Conservation (phyloP, 2,329 filamentous ascomycete genomes). For the Monosporascus sp. region DNA sequence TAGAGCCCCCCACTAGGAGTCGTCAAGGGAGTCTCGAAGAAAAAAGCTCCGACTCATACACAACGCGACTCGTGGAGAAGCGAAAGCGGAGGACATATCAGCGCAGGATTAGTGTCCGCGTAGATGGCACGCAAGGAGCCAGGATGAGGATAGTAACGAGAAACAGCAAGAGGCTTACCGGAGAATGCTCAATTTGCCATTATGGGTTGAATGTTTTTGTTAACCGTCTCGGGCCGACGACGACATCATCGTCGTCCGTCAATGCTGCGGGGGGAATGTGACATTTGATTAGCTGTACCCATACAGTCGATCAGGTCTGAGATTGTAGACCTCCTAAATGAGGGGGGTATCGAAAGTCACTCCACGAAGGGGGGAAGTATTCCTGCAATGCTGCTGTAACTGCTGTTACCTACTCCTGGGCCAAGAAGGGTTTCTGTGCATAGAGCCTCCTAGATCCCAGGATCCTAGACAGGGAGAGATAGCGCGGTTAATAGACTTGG, state of each 20-base stretch:
- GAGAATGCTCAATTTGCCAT: slow-evolving; percentile 28
- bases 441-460: slow-evolving; percentile 10
- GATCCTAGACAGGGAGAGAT: slow-evolving; percentile 13
- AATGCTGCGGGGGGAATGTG: slow-evolving; percentile 23
- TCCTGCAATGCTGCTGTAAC: slow-evolving; percentile 14
- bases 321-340: slow-evolving; percentile 16
- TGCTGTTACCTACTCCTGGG: slow-evolving; percentile 14
- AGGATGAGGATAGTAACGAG: slow-evolving; percentile 17
- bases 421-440: slow-evolving; percentile 5
- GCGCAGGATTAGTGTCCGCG: slow-evolving; percentile 5
- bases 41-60: slow-evolving; percentile 20
- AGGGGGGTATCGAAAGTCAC: slow-evolving; percentile 20
- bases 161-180: slow-evolving; percentile 21
- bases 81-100: slow-evolving; percentile 6
- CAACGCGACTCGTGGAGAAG: slow-evolving; percentile 17
- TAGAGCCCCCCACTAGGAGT: slow-evolving; percentile 15
- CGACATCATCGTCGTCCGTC: slow-evolving; percentile 1
- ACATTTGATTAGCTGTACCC: slow-evolving; percentile 24
- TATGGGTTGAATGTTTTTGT: not conserved
- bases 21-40: slow-evolving; percentile 24
- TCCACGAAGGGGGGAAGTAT: slow-evolving; percentile 12
- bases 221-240: slow-evolving; percentile 13
- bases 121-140: slow-evolving; percentile 25
- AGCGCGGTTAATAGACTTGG: slow-evolving; percentile 17
- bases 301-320: slow-evolving; percentile 22